Evolutionary conservation across 202 grass and related monocot genomes (phyloP), one percentile per base, ranked within the genome.

Genomic region (Hordeum pubiflorum): DNA sequence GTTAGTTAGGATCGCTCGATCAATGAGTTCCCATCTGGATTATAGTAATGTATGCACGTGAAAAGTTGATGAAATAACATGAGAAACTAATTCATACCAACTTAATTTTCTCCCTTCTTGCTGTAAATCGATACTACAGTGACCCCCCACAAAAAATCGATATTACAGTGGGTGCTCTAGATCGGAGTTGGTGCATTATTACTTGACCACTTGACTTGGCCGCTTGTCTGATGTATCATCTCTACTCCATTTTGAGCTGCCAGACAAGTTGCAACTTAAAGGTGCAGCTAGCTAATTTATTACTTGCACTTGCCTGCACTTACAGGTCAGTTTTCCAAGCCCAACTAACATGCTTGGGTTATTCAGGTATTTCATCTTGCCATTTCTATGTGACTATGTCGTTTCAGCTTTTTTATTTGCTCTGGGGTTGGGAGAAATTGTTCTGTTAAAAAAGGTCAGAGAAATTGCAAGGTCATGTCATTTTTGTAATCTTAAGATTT

Each of bases 41-140:
- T 32, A 32, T 32, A 32, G 31, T 32, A 18, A 52, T 63, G 80
- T 74, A 63, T 75, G 21, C 44, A 29, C 63, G 60, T 75, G 59
- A 66, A 82, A 75, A 83, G 43, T 40, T 41, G 32, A 55, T 75
- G 56, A 66, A 75, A 75, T 64, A 75, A 66, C 58, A 65, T 11
- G 31, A 31, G 43, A 74, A 54, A 38, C 14, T 82, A 74, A 81
- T 14, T 39, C 10, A 17, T 32, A 32, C 31, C 31, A 32, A 32
- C 31, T 32, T 32, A 32, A 32, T 32, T 32, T 32, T 32, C 31
- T 5, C 31, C 31, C 3, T 3, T 32, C 31, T 4, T 32, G 31
- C 31, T 29, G 31, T 32, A 32, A 32, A 32, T 5, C 31, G 31
- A 32, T 32, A 32, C 5, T 4, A 32, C 31, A 32, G 31, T 5